A percentile compares a stretch with the other conserved stretches of the same genome.
Conservation (phyloP, 2,329 filamentous ascomycete genomes). For the Colletotrichum caudatum region DNA sequence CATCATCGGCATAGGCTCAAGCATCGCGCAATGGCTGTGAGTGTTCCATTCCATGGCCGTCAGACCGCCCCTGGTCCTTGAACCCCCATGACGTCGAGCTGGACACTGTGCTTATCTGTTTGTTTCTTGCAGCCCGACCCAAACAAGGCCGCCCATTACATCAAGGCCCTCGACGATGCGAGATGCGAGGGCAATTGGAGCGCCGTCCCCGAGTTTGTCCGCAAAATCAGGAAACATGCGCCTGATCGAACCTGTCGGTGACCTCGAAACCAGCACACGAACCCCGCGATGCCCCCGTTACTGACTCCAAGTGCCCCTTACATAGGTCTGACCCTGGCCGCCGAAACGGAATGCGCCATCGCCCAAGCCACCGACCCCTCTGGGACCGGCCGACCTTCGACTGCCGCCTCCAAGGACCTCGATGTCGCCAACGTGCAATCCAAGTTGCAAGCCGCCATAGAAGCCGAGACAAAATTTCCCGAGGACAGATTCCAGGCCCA, state of each 20-base stretch:
- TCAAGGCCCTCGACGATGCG: constrained; percentile 84
- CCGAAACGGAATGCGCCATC: constrained; percentile 76
- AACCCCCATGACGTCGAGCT: constrained; percentile 42
- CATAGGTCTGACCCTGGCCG: constrained; percentile 79
- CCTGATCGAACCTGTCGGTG: constrained; percentile 83
- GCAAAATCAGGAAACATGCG: constrained; percentile 95
- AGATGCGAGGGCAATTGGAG: constrained; percentile 91
- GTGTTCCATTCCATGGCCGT: constrained; percentile 38
- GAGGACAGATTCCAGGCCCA: constrained; percentile 81
- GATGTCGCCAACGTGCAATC: constrained; percentile 61
- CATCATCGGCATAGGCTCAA: constrained; percentile 13
- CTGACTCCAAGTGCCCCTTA: constrained; percentile 40
- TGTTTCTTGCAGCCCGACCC: constrained; percentile 40
- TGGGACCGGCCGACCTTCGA: constrained; percentile 54
- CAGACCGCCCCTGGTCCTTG: constrained; percentile 17
- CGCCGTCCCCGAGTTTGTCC: constrained; percentile 86
- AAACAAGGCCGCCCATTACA: constrained; percentile 85
- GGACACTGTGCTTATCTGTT: constrained; percentile 23
- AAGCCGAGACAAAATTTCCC: constrained; percentile 63
- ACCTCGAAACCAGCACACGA: constrained; percentile 27
- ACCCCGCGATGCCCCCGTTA: constrained; percentile 36
- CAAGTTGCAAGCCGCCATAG: constrained; percentile 67
- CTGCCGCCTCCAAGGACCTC: constrained; percentile 57
- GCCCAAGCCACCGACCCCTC: constrained; percentile 65
- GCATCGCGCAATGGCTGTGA: constrained; percentile 53